Conservation (phyloP, 805 yeast genomes). For the Brettanomyces anomalus region DNA sequence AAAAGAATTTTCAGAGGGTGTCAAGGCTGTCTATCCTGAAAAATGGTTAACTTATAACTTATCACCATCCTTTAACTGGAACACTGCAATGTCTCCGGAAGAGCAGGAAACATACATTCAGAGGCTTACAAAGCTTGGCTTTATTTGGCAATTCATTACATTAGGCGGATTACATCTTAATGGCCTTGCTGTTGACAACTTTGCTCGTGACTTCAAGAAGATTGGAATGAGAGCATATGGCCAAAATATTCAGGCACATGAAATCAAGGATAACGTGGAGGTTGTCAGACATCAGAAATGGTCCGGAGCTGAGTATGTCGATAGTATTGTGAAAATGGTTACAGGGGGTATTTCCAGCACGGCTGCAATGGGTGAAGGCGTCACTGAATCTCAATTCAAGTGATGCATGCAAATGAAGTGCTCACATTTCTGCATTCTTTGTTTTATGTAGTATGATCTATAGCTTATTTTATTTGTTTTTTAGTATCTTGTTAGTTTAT, state of each 20-base stretch:
- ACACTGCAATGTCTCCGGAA: constrained; percentile 75
- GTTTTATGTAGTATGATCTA: no score
- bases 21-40: constrained; percentile 67
- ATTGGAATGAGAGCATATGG: constrained; percentile 97
- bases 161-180: constrained; percentile 95
- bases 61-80: constrained; percentile 98
- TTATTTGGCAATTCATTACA: constrained; percentile 96
- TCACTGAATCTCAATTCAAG: constrained; percentile 93
- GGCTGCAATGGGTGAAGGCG: constrained; percentile 98
- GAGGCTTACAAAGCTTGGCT: constrained; percentile 82
- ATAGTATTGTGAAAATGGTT: constrained; percentile 78
- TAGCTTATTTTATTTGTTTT: no score
- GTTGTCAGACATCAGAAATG: constrained; percentile 97
- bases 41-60: constrained; percentile 96
- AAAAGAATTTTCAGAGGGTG: constrained; percentile 89
- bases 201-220: constrained; percentile 67
- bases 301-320: constrained; percentile 98
- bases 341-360: constrained; percentile 93
- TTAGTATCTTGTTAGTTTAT: no score
- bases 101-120: constrained; percentile 89
- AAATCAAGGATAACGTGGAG: constrained; percentile 83
- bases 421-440: no score
- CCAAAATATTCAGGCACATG: constrained; percentile 74
- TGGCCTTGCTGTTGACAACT: constrained; percentile 83
- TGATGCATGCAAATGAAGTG: constrained; percentile 3